Percentiles rank a stretch among this genome's conserved stretches.
These are phyloP conservation scores for Aspergillus pseudotamarii DNA, from an alignment of 2,329 filamentous ascomycete genomes.

Conservation along the genomic window DNA sequence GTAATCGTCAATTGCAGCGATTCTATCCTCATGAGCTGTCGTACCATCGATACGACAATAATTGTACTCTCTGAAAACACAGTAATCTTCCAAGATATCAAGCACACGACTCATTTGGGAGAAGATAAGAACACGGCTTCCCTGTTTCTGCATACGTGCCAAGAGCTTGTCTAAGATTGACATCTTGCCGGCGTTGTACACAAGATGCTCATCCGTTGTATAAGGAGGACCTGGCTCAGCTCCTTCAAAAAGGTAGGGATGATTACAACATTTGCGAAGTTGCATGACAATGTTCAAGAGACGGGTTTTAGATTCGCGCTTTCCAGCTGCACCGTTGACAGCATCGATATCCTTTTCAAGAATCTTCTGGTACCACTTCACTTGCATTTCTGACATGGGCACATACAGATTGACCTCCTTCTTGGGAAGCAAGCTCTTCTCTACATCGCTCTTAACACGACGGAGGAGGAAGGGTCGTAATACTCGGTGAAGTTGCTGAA, in stretches of 20 bases:
- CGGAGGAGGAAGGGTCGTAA: constrained; percentile 90
- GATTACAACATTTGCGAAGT: constrained; percentile 97
- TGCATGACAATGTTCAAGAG: constrained; percentile 99
- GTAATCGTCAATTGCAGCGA: constrained; percentile 96
- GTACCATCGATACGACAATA: constrained; percentile 98
- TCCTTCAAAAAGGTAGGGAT: constrained; percentile 96
- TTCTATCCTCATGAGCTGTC: constrained; percentile 96
- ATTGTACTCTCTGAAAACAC: constrained; percentile 89
- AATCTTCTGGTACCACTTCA: constrained; percentile 99
- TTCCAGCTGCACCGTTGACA: constrained; percentile 93
- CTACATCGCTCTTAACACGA: constrained; percentile 95
- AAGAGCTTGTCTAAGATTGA: constrained; percentile 91
- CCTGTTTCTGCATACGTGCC: constrained; percentile 77
- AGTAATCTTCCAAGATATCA: constrained; percentile 97
- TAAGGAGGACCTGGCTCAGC: constrained; percentile 97
- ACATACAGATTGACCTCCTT: constrained; percentile 97
- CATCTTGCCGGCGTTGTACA: constrained; percentile 97
- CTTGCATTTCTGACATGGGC: constrained; percentile 98
- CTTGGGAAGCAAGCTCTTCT: constrained; percentile 96
- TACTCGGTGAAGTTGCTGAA: constrained; percentile 92
- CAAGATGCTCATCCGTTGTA: constrained; percentile 93
- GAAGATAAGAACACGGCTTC: constrained; percentile 96
- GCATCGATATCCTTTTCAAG: constrained; percentile 98
- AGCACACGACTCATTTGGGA: constrained; percentile 98
- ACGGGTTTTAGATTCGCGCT: constrained; percentile 95